Evolutionary conservation across 2,329 filamentous ascomycete species (phyloP).

Genomic region (Xylogone sp.): DNA sequence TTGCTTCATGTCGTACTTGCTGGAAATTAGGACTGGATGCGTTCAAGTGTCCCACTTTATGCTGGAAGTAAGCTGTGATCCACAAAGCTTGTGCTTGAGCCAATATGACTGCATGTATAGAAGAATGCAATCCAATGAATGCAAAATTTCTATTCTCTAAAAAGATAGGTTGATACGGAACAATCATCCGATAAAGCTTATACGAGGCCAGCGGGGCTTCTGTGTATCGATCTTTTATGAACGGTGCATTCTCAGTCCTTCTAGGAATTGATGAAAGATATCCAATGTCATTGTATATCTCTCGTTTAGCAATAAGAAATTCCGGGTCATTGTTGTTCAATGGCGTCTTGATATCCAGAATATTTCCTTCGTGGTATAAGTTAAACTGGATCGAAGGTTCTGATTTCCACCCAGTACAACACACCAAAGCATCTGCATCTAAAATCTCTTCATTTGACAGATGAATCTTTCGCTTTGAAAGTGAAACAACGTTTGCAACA

Average conservation of each 20-base stretch:
- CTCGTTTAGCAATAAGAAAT: no score
- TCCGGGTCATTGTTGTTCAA: no score
- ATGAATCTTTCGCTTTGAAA: conserved; percentile 43
- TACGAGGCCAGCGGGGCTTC: conserved; percentile 24
- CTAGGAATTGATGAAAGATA: background rate
- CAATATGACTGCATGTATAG: conserved; percentile 38
- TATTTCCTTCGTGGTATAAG: background rate
- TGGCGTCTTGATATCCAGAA: background rate
- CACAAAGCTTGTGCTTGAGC: conserved; percentile 53
- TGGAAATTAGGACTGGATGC: conserved; percentile 25
- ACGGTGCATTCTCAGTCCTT: no score
- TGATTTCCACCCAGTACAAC: conserved; percentile 57
- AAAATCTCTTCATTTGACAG: conserved; percentile 46
- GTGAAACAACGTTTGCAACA: conserved; percentile 44
- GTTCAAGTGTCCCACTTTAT: conserved; percentile 34
- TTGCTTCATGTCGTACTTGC: conserved; percentile 49
- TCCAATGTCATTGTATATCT: no score
- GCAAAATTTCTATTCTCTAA: conserved; percentile 37
- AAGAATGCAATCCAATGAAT: conserved; percentile 41
- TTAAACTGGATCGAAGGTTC: conserved; percentile 47
- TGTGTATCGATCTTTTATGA: background rate
- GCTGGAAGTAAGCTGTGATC: conserved; percentile 62
- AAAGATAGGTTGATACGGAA: conserved; percentile 36
- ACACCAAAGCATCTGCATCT: conserved; percentile 48
- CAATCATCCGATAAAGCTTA: conserved; percentile 43